Conservation (phyloP, 2,329 filamentous ascomycete genomes). For the Colletotrichum filicis region DNA sequence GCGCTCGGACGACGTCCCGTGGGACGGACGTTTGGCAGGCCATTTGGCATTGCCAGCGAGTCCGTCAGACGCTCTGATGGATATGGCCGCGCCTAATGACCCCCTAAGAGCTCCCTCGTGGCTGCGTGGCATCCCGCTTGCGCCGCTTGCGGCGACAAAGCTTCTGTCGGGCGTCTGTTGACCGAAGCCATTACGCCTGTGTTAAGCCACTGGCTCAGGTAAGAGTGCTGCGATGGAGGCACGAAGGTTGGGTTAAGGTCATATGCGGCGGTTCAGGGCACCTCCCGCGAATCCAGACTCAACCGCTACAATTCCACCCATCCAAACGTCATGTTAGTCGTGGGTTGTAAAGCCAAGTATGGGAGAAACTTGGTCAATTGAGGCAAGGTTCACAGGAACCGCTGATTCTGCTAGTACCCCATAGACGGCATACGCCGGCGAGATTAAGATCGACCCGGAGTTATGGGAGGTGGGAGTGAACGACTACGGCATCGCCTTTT, state of each 20-base stretch:
- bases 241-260: background rate
- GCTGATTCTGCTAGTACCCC: background rate
- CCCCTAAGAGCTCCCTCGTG: slow-evolving; percentile 13
- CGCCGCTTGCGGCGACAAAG: slow-evolving; percentile 10
- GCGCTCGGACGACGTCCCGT: slow-evolving; percentile 19
- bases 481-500: slow-evolving; percentile 10
- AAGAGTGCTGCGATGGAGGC: background rate
- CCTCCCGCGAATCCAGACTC: background rate
- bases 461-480: background rate
- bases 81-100: background rate
- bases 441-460: slow-evolving; percentile 18
- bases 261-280: background rate
- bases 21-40: slow-evolving; percentile 14
- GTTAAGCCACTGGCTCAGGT: slow-evolving; percentile 29
- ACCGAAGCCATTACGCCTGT: slow-evolving; percentile 17
- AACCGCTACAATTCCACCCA: background rate
- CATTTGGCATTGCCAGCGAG: slow-evolving; percentile 12
- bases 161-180: background rate
- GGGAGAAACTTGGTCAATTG: background rate
- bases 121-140: background rate
- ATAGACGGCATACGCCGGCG: slow-evolving; percentile 9
- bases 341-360: background rate
- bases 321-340: background rate
- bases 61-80: slow-evolving; percentile 18
- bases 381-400: background rate